Conservation (phyloP, 2,329 filamentous ascomycete genomes). For the Colletotrichum kahawae region DNA sequence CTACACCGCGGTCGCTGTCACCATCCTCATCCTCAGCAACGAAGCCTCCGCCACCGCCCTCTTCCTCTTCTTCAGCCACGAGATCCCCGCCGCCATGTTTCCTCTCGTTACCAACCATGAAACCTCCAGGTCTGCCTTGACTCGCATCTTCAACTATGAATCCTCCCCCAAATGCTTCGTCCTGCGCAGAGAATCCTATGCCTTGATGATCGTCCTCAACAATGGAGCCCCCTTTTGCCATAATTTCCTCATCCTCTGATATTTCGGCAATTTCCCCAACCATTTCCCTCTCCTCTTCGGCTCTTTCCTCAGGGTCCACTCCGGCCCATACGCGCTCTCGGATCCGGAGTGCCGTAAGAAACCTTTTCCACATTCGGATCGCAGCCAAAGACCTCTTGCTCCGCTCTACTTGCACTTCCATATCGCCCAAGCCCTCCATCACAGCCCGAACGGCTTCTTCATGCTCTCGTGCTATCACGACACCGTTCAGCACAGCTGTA, state of each 20-base stretch:
- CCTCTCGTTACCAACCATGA: background rate
- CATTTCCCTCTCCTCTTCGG: conserved; percentile 32
- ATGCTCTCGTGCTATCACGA: conserved; percentile 76
- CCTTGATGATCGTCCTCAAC: background rate
- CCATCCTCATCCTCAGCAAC: background rate
- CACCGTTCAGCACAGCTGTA: conserved; percentile 80
- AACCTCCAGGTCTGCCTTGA: background rate
- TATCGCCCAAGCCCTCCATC: conserved; percentile 69
- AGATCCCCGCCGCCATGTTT: background rate
- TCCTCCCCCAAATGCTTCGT: background rate
- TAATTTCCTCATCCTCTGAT: background rate
- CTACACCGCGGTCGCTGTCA: background rate
- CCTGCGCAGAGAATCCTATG: background rate
- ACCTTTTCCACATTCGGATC: conserved; percentile 69
- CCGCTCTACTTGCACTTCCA: conserved; percentile 67
- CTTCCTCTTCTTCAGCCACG: background rate
- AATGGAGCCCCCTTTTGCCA: background rate
- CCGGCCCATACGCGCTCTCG: conserved; percentile 72
- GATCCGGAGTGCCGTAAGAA: conserved; percentile 79
- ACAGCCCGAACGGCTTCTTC: conserved; percentile 74
- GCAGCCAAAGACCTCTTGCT: conserved; percentile 77
- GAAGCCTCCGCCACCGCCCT: background rate
- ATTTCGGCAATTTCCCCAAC: background rate
- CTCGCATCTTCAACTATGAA: background rate
- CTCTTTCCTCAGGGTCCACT: conserved; percentile 53